Evolutionary conservation across 768 basidiomycete genomes (phyloP).

Genomic region (Mycena vulgaris): DNA sequence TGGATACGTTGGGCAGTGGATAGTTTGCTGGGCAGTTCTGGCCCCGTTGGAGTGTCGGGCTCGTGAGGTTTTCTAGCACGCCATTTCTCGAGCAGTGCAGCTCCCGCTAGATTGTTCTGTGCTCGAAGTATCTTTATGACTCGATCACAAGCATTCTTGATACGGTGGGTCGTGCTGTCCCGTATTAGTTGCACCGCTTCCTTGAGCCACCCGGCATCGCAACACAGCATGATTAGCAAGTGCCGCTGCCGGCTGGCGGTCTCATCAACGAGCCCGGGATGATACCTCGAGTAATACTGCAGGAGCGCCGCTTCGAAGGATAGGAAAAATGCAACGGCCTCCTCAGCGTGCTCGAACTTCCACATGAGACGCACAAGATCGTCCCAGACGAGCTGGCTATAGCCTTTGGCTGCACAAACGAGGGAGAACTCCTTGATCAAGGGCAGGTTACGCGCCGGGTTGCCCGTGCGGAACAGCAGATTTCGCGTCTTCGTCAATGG

Average conservation of each 20-base stretch:
- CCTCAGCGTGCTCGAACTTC: constrained; percentile 2
- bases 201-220: constrained; percentile 34
- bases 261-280: constrained; percentile 18
- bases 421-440: constrained; percentile 34
- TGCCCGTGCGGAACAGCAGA: constrained; percentile 34
- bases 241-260: constrained; percentile 27
- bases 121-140: constrained; percentile 24
- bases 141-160: neutral
- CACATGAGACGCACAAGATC: constrained; percentile 31
- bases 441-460: constrained; percentile 21
- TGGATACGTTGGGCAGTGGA: neutral
- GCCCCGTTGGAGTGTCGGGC: neutral
- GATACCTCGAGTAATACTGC: constrained; percentile 25
- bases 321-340: constrained; percentile 27
- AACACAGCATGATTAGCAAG: constrained; percentile 32
- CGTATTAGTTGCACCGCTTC: constrained; percentile 31
- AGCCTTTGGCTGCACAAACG: constrained; percentile 34
- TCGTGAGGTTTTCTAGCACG: neutral
- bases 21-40: neutral
- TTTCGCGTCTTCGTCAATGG: constrained; percentile 35
- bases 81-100: constrained; percentile 10
- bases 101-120: neutral
- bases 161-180: constrained; percentile 14
- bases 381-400: constrained; percentile 32
- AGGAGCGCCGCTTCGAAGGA: constrained; percentile 27